Base-by-base conservation (phyloP, 495 filamentous ascomycete genomes). In the Gamarada debralockiae region DNA sequence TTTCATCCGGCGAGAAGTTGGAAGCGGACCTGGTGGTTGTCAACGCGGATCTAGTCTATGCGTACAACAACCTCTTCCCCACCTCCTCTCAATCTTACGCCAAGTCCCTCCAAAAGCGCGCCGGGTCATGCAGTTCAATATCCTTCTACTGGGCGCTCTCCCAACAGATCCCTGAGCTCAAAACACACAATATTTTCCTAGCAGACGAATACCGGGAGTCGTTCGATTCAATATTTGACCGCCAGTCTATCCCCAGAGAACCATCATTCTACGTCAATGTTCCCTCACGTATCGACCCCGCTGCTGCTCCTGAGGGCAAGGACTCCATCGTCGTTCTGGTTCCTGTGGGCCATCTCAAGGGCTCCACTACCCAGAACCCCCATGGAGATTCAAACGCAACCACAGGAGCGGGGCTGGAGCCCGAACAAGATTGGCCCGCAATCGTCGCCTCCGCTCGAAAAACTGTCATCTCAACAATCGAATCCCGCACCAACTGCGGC, bases 241-340 rank as follows among this genome's bases (percentile, higher is more conserved):
- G 75, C 10, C 81, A 87, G 53, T 62, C 71, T 5, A 73, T 89
- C 10, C 85, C 85, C 2, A 48, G 68, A 1, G 73, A 86, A 29
- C 84, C 83, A 1, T 81, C 76, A 23, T 89, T 89, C 71, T 89
- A 87, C 67, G 74, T 88, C 66, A 86, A 88, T 60, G 83, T 88
- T 3, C 85, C 84, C 0, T 80, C 72, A 24, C 73, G 82, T 15
- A 73, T 87, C 21, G 85, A 89, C 58, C 69, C 80, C 0, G 73
- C 73, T 6, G 85, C 85, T 4, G 83, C 85, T 12, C 85, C 85
- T 0, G 55, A 66, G n/a, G 76, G 75, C 0, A 73, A 73, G 55
- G 85, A 89, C 48, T 63, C 73, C 1, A 65, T 87, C 42, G 78
- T 87, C 24, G 80, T 84, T 0, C 73, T 89, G 14, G 82, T 87